phyloP scores from a whole-genome alignment of 139 green algal species.

The Monoraphidium neglectum region DNA sequence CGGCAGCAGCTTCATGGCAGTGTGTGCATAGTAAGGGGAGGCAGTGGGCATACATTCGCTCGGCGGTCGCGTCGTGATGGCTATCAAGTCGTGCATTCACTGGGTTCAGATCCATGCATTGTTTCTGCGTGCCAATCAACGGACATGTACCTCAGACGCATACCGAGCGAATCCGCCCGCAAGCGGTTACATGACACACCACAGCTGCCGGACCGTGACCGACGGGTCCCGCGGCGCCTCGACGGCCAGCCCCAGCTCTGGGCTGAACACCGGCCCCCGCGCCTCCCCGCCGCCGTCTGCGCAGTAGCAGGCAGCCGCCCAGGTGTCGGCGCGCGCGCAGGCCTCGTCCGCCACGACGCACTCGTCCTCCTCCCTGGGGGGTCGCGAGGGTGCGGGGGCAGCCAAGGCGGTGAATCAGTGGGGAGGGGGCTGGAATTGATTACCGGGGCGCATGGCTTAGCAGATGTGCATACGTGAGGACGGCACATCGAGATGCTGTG shows the following conservation, averaged over 20 bases:
- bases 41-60: neutral
- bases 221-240: slow-evolving; percentile 59
- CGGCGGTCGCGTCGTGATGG: neutral
- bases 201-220: slow-evolving; percentile 62
- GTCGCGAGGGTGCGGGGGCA: too few relatives aligned
- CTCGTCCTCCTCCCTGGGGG: slow-evolving; percentile 53
- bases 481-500: neutral
- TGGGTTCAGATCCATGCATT: neutral
- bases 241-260: slow-evolving; percentile 67
- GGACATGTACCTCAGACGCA: neutral
- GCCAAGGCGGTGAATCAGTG: too few relatives aligned
- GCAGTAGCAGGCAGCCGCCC: slow-evolving; percentile 57
- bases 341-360: slow-evolving; percentile 53
- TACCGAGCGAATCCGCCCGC: neutral
- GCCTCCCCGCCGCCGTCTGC: neutral
- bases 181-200: slow-evolving; percentile 61
- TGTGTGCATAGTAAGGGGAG: neutral
- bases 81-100: neutral
- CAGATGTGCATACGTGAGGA: neutral
- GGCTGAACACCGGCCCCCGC: slow-evolving; percentile 52
- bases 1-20: too few relatives aligned
- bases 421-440: too few relatives aligned
- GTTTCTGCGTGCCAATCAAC: neutral
- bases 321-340: slow-evolving; percentile 42
- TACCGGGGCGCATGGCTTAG: too few relatives aligned